Evolutionary conservation across 768 basidiomycete genomes (phyloP).

Genomic region (Trametes coccinea): DNA sequence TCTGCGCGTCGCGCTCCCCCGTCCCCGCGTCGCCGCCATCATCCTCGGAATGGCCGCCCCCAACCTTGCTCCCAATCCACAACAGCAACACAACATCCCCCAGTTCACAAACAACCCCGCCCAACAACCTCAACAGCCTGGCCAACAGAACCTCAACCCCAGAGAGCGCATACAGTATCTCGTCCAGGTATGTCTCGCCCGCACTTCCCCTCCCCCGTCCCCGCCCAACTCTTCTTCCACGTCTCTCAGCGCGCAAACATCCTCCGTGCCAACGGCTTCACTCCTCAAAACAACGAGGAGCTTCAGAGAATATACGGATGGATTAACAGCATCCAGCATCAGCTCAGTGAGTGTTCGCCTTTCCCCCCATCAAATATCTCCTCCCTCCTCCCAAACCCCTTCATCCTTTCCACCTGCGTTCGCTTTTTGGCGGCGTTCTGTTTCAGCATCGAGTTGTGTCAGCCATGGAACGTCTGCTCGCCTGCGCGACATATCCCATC

Average conservation of each 20-base stretch:
- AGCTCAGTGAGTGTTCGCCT: slow-evolving; percentile 23
- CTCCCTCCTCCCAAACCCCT: not conserved
- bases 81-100: slow-evolving; percentile 22
- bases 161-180: slow-evolving; percentile 31
- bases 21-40: slow-evolving; percentile 19
- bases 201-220: not conserved
- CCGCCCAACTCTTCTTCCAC: not conserved
- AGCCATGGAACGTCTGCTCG: too few relatives aligned
- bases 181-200: slow-evolving; percentile 27
- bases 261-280: slow-evolving; percentile 45
- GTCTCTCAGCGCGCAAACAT: slow-evolving; percentile 43
- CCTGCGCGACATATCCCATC: too few relatives aligned
- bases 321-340: slow-evolving; percentile 38
- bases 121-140: slow-evolving; percentile 15
- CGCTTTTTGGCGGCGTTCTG: not conserved
- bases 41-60: slow-evolving; percentile 29
- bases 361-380: not conserved
- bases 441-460: too few relatives aligned
- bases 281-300: slow-evolving; percentile 47
- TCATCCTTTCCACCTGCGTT: not conserved
- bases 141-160: slow-evolving; percentile 4
- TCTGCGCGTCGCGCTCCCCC: slow-evolving; percentile 27
- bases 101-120: slow-evolving; percentile 20
- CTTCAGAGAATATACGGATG: slow-evolving; percentile 42
- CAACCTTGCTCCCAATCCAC: slow-evolving; percentile 26